phyloP scores from a whole-genome alignment of 2,329 filamentous ascomycete genomes.

The Fusarium sp. region DNA sequence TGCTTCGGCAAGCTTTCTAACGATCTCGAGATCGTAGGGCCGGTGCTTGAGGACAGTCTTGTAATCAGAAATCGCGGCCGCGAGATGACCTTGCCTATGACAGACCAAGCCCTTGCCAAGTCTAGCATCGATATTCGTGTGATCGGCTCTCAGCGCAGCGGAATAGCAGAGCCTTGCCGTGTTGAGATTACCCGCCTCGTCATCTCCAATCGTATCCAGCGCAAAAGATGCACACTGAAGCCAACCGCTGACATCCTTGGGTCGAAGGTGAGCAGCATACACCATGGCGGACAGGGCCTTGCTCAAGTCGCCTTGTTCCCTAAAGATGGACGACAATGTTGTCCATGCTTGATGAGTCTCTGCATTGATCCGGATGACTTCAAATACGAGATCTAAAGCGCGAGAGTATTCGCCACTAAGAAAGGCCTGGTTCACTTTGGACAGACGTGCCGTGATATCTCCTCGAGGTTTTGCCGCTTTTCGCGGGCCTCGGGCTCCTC shows the following conservation, averaged over 20 bases:
- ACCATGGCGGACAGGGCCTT: slow-evolving; percentile 69
- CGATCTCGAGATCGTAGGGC: slow-evolving; percentile 64
- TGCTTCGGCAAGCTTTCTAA: slow-evolving; percentile 67
- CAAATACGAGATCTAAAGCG: slow-evolving; percentile 67
- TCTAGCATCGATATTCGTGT: slow-evolving; percentile 66
- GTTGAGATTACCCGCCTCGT: slow-evolving; percentile 60
- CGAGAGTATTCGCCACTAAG: slow-evolving; percentile 69
- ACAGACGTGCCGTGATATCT: slow-evolving; percentile 76
- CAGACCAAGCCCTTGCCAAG: slow-evolving; percentile 69
- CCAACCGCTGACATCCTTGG: slow-evolving; percentile 70
- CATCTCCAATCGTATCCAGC: slow-evolving; percentile 59
- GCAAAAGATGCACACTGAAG: slow-evolving; percentile 68
- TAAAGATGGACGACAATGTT: slow-evolving; percentile 68
- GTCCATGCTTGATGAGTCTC: slow-evolving; percentile 75
- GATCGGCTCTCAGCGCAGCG: slow-evolving; percentile 67
- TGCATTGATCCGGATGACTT: slow-evolving; percentile 75
- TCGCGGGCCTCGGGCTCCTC: slow-evolving; percentile 58
- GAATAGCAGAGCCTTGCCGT: slow-evolving; percentile 70
- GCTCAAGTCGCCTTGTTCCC: slow-evolving; percentile 67
- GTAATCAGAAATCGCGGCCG: slow-evolving; percentile 67
- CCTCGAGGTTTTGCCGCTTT: slow-evolving; percentile 75
- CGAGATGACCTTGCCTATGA: slow-evolving; percentile 64
- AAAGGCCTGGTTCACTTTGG: slow-evolving; percentile 75
- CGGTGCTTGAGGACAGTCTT: slow-evolving; percentile 62
- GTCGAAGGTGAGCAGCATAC: slow-evolving; percentile 70